Evolutionary conservation across 163 green algal species (phyloP).

Genomic region (Chlorella variabilis): DNA sequence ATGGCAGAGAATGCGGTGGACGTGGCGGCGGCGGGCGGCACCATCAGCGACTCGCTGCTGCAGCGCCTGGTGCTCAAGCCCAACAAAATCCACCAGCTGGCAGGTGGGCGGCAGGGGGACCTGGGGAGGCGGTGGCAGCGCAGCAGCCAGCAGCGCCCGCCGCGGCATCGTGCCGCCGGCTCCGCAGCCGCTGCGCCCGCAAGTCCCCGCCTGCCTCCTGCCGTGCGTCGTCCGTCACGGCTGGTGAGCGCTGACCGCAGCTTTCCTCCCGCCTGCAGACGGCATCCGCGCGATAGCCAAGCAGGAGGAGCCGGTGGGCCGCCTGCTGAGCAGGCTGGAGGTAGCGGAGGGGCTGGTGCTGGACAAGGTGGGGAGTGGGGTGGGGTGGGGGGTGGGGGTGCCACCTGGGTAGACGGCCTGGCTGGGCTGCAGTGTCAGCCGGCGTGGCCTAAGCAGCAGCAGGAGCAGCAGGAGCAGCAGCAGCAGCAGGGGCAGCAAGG

Average conservation of each 20-base stretch:
- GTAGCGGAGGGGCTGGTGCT: conserved; percentile 85
- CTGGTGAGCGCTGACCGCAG: too few species aligned
- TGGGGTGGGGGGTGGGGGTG: too few species aligned
- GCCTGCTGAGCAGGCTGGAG: conserved; percentile 67
- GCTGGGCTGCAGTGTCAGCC: not conserved
- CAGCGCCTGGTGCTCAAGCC: conserved; percentile 91
- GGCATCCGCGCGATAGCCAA: conserved; percentile 88
- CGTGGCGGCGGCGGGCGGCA: conserved; percentile 68
- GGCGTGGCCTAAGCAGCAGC: too few species aligned
- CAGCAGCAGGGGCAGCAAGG: too few species aligned
- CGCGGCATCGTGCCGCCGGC: too few species aligned
- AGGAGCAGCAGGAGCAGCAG: too few species aligned
- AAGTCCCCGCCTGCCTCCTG: too few species aligned
- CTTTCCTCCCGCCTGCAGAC: conserved; percentile 37
- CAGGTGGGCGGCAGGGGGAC: conserved; percentile 33
- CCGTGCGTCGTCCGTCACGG: too few species aligned
- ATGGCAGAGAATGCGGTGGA: conserved; percentile 85
- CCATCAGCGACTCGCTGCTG: conserved; percentile 78
- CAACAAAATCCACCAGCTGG: conserved; percentile 87
- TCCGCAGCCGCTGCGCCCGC: too few species aligned
- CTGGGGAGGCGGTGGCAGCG: too few species aligned
- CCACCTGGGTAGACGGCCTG: too few species aligned
- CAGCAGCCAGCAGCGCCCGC: not conserved
- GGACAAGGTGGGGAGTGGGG: conserved; percentile 79
- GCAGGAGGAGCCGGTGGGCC: conserved; percentile 66